These are phyloP conservation scores for Cardiospermum halicacabum DNA, from an alignment of 345 rosid genomes.

Conservation along the genomic window DNA sequence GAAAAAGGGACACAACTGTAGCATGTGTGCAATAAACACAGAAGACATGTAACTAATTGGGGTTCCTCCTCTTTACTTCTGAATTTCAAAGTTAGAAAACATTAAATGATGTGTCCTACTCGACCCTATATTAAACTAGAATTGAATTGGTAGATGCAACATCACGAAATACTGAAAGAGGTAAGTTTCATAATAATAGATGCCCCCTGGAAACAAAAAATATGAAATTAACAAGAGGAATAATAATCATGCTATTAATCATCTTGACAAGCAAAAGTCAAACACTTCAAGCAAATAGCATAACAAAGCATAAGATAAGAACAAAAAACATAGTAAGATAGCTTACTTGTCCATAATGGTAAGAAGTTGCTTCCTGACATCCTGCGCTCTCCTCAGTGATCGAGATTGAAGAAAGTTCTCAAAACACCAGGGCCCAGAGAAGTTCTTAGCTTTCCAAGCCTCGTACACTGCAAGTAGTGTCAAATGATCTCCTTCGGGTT, in stretches of 20 bases:
- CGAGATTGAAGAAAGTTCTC: slow-evolving; percentile 83
- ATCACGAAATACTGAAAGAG: too few relatives aligned
- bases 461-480: slow-evolving; percentile 90
- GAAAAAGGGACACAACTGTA: neutral
- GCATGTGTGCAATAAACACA: neutral
- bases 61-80: neutral
- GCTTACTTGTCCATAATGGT: slow-evolving; percentile 88
- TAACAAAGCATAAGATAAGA: neutral
- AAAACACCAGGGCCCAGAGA: slow-evolving; percentile 89
- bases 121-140: too few relatives aligned
- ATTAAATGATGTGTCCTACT: too few relatives aligned
- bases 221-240: too few relatives aligned
- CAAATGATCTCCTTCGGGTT: slow-evolving; percentile 89
- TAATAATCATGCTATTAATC: neutral
- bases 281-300: neutral
- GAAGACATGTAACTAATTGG: neutral
- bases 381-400: slow-evolving; percentile 77
- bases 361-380: slow-evolving; percentile 86
- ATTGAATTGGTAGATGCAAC: too few relatives aligned
- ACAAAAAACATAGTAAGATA: neutral
- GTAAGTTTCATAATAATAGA: too few relatives aligned
- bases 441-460: slow-evolving; percentile 89
- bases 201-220: too few relatives aligned
- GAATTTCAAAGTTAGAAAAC: too few relatives aligned
- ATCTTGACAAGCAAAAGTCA: neutral